Percentiles rank a stretch among this genome's conserved stretches.
Evolutionary conservation across 2,329 filamentous ascomycete genomes (phyloP).

Genomic region (Diaporthe vaccinii): DNA sequence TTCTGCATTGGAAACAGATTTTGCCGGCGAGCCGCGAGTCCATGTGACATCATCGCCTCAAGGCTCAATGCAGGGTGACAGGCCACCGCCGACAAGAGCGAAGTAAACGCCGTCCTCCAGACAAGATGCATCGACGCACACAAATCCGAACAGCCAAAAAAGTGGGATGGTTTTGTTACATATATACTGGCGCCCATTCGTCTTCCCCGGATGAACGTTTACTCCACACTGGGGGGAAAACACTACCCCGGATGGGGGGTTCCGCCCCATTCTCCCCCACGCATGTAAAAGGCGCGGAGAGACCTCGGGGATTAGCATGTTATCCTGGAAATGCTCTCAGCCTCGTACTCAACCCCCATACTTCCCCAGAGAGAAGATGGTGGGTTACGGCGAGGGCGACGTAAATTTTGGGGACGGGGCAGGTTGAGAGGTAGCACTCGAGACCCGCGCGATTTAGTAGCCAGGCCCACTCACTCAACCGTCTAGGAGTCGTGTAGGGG

Average conservation of each 20-base stretch:
- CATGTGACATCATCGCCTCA: background rate
- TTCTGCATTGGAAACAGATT: slow-evolving; percentile 5
- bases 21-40: slow-evolving; percentile 6
- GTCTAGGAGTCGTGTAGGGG: slow-evolving; percentile 7
- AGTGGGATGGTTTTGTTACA: slow-evolving; percentile 2
- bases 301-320: background rate
- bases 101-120: background rate
- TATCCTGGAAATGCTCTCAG: slow-evolving; percentile 4
- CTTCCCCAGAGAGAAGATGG: slow-evolving; percentile 1
- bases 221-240: slow-evolving; percentile 23
- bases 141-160: background rate
- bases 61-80: slow-evolving; percentile 13
- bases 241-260: slow-evolving; percentile 15
- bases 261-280: slow-evolving; percentile 1
- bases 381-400: background rate
- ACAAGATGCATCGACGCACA: background rate
- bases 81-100: background rate
- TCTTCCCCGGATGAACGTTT: slow-evolving; percentile 19
- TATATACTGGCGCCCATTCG: slow-evolving; percentile 12
- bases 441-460: background rate
- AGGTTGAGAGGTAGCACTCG: background rate
- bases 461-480: slow-evolving; percentile 11
- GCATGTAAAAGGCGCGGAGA: slow-evolving; percentile 10
- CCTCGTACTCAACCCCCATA: slow-evolving; percentile 5
- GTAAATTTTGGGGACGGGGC: background rate